Base-by-base conservation (phyloP, 2,329 filamentous ascomycete species). In the Tolypocladium sp. region DNA sequence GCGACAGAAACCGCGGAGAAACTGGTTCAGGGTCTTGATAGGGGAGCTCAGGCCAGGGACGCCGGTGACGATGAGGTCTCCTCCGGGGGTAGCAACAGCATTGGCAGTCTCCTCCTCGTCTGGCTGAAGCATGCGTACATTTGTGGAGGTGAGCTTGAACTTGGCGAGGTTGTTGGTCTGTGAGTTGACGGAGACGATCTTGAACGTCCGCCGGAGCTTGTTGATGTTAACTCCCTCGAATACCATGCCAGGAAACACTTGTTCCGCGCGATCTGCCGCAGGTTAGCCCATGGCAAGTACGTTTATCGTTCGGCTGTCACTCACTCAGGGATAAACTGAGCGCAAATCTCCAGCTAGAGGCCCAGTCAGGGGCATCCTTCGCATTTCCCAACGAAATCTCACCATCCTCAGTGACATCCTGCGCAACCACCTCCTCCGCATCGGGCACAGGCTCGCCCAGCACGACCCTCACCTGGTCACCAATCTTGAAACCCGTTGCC, bases 21-120 rank as follows among this genome's bases (percentile, higher is more conserved):
- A 85, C 42, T 77, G 70, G 69, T 95, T 93, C 62, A 96, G 81
- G 57, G 80, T 76, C 38, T 77, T 73, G 40, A 91, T 77, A 58
- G 90, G 87, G 5, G 79, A 71, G 9, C 83, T 76, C 51, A 96
- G 77, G 6, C 90, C 91, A 4, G 87, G 87, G 25, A 96, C 80
- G 7, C 80, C 79, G 6, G 77, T 76, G 6, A 87, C 67, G 52
- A 76, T 66, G 2, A 85, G 70, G 12, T 73, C 71, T 59, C 63
- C 73, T 44, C 63, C 58, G 57, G 65, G 35, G 5, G 37, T 20
- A 4, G 69, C 64, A 6, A 61, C 42, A 6, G 59, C 56, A 15
- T 60, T 57, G 10, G 62, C 42, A 4, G 65, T 63, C 3, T 63
- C 61, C 40, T 65, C 58, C 3, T 68, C 64, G 6, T 70, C 71